Evolutionary conservation across 495 filamentous ascomycete species (phyloP).

Genomic region (Cryomyces minteri): DNA sequence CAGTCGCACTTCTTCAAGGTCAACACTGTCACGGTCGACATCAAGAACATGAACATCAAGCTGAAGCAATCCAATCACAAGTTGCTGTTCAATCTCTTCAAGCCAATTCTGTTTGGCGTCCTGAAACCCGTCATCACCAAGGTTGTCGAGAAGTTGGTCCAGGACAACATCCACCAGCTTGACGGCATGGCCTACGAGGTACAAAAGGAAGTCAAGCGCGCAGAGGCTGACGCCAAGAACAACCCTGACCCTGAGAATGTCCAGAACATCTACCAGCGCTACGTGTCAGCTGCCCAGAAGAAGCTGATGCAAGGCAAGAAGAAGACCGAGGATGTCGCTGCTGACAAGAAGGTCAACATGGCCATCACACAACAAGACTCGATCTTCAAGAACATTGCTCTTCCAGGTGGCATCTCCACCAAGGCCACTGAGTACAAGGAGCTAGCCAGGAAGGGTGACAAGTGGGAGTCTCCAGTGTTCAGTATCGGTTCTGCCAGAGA

Average conservation of each 20-base stretch:
- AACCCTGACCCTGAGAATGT: conserved; percentile 50
- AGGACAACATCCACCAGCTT: conserved; percentile 49
- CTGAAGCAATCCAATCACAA: conserved; percentile 90
- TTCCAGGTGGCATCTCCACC: conserved; percentile 79
- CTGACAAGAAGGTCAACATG: conserved; percentile 71
- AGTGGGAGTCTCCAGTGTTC: conserved; percentile 92
- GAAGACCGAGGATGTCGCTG: conserved; percentile 29
- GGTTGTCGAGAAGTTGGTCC: conserved; percentile 74
- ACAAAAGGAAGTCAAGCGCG: conserved; percentile 64
- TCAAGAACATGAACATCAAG: conserved; percentile 79
- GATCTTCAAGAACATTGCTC: conserved; percentile 71
- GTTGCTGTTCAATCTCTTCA: conserved; percentile 70
- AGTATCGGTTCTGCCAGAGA: conserved; percentile 62
- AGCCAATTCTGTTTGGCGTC: conserved; percentile 69
- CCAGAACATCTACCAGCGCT: conserved; percentile 75
- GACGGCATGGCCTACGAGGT: conserved; percentile 57
- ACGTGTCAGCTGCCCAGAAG: conserved; percentile 57
- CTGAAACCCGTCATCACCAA: conserved; percentile 72
- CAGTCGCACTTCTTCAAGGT: conserved; percentile 80
- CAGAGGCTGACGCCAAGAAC: conserved; percentile 41
- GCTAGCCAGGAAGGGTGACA: conserved; percentile 69
- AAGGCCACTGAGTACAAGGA: conserved; percentile 94
- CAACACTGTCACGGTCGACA: conserved; percentile 66
- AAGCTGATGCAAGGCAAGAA: conserved; percentile 54
- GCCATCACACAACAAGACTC: conserved; percentile 79